Evolutionary conservation across 305 asterid genomes (phyloP), one percentile per base, ranked within the genome.

Genomic region (Fraxinus latifolia): DNA sequence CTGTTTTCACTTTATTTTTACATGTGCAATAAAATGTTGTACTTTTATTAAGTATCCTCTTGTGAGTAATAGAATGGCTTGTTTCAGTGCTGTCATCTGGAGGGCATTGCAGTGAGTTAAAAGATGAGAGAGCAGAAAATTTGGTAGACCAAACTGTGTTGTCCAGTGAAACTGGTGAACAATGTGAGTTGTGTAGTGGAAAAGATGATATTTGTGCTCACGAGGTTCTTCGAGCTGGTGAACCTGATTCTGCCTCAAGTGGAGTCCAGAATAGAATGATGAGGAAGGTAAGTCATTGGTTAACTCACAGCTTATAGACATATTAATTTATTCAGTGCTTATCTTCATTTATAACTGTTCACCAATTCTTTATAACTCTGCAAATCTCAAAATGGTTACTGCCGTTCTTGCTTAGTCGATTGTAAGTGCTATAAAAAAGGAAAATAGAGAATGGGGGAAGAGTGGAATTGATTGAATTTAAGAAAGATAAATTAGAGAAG

Each of bases 181-280:
- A 88, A 62, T 89, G 91, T 62, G 93, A 90, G 68, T 86, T 88
- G 84, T 93, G 94, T 89, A 84, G 90, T 84, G 99, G 97, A n/a
- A 89, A 88, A 87, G 89, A 95, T 81, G 99, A 89, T 53, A 95
- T 95, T 81, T 95, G 97, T 79, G 87, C 98, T 80, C 93, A 90
- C 58, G 93, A 94, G 84, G 94, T 95, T 87, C 98, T 95, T 82
- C 93, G 83, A 78, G 94, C 91, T 82, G 91, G 98, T 58, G 93
- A 87, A 80, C 82, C 88, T 78, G 90, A 87, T 82, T 85, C 87
- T 70, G 87, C 86, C 79, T 80, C 89, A 73, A 79, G 79, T 80
- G 65, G 80, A 76, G 81, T 81, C 77, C 87, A 89, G n/a, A 87
- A 81, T 83, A 95, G 89, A 89, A 88, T 95, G 89, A 87, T 78